phyloP scores from a whole-genome alignment of 176 grass and related monocot species.

The Ensete ventricosum region DNA sequence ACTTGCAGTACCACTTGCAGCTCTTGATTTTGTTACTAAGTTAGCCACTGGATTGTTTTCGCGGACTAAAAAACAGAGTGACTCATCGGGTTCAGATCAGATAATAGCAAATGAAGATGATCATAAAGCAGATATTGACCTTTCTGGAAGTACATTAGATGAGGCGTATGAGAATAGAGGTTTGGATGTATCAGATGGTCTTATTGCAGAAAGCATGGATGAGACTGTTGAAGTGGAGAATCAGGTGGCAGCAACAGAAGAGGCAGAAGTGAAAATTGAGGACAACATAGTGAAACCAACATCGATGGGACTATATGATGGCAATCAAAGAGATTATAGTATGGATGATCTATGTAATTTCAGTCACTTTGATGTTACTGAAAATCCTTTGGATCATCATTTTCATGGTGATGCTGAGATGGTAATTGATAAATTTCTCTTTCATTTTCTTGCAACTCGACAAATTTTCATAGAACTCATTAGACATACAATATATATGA shows the following conservation, averaged over 20 bases:
- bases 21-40: constrained; percentile 66
- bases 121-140: constrained; percentile 34
- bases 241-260: constrained; percentile 17
- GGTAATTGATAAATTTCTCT: constrained; percentile 24
- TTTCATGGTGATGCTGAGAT: constrained; percentile 48
- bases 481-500: too few relatives aligned
- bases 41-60: constrained; percentile 66
- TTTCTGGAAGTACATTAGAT: constrained; percentile 40
- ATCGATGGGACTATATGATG: constrained; percentile 29
- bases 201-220: not conserved
- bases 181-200: constrained; percentile 45
- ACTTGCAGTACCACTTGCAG: constrained; percentile 51
- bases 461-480: not conserved
- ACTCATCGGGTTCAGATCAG: constrained; percentile 48
- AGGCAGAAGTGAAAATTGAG: constrained; percentile 23
- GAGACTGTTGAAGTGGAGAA: constrained; percentile 19
- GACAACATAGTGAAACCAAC: constrained; percentile 11
- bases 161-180: constrained; percentile 11
- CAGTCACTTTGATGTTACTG: constrained; percentile 84
- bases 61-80: constrained; percentile 61
- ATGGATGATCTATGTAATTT: constrained; percentile 36
- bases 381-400: constrained; percentile 73
- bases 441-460: not conserved
- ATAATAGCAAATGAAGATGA: constrained; percentile 45
- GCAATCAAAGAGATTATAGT: not conserved